phyloP scores from a whole-genome alignment of 495 filamentous ascomycete genomes.

The Physcia stellaris region DNA sequence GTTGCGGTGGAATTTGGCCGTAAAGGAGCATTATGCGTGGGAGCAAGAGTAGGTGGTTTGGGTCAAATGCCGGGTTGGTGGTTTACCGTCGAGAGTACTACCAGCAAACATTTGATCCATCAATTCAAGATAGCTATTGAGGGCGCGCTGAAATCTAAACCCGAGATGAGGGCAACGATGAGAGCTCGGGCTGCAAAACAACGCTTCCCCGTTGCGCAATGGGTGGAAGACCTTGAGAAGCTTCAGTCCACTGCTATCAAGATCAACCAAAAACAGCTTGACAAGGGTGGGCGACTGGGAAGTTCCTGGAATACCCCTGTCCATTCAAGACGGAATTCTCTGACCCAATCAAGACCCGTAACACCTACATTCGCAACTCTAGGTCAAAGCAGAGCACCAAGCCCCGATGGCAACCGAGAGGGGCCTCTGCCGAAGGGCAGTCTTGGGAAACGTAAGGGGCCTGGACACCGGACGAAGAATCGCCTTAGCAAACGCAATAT shows the following conservation, averaged over 20 bases:
- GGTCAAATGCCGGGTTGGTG: conserved; percentile 72
- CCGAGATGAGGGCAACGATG: conserved; percentile 49
- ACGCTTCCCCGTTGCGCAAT: conserved; percentile 61
- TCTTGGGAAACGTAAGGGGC: no score
- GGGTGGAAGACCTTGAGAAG: conserved; percentile 49
- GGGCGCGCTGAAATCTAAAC: conserved; percentile 48
- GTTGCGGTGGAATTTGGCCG: conserved; percentile 71
- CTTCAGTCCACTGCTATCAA: conserved; percentile 43
- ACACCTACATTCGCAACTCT: no score
- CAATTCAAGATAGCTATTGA: conserved; percentile 61
- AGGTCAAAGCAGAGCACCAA: no score
- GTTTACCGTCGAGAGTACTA: conserved; percentile 56
- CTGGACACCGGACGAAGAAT: no score
- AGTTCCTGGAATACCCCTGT: no score
- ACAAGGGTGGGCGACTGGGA: no score
- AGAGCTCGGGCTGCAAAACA: conserved; percentile 63
- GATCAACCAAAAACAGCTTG: no score
- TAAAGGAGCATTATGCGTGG: conserved; percentile 65
- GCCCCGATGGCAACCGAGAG: no score
- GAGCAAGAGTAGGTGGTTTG: conserved; percentile 49
- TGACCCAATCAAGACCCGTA: no score
- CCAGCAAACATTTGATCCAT: conserved; percentile 54
- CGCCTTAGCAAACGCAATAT: no score
- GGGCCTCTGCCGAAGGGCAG: no score
- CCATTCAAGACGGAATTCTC: no score